Evolutionary conservation across 768 basidiomycete species (phyloP).

Genomic region (Tubosaeta sp.): DNA sequence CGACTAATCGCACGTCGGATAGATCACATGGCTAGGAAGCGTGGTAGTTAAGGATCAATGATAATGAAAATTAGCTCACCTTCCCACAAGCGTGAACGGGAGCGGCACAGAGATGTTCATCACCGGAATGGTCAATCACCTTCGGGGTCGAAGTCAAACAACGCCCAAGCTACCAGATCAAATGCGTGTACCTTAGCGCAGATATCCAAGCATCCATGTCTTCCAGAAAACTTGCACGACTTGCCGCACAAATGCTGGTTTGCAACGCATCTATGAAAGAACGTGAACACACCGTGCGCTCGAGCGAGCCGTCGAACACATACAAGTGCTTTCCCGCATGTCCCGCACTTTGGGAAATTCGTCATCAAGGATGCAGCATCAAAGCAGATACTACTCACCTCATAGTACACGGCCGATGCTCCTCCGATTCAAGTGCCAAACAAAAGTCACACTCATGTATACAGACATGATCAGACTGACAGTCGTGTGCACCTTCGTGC

Average conservation of each 20-base stretch:
- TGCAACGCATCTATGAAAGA: conserved; percentile 43
- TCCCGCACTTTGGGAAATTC: conserved; percentile 42
- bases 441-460: conserved; percentile 40
- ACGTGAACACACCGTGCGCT: background rate
- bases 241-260: conserved; percentile 54
- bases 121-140: conserved; percentile 45
- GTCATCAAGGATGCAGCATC: background rate
- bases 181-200: conserved; percentile 46
- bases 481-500: conserved; percentile 48
- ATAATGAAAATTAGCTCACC: conserved; percentile 25
- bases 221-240: conserved; percentile 42
- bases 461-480: conserved; percentile 48
- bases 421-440: conserved; percentile 25
- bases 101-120: conserved; percentile 52
- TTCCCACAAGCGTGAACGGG: conserved; percentile 51
- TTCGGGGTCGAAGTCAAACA: conserved; percentile 15
- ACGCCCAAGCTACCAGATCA: background rate
- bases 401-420: conserved; percentile 39
- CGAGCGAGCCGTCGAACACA: conserved; percentile 2
- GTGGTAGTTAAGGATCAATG: background rate
- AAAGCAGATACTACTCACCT: conserved; percentile 34
- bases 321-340: conserved; percentile 56
- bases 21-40: conserved; percentile 40
- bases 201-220: conserved; percentile 45
- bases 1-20: conserved; percentile 24